Evolutionary conservation across 2,329 filamentous ascomycete genomes (phyloP).

Genomic region (Claviceps pazoutovae): DNA sequence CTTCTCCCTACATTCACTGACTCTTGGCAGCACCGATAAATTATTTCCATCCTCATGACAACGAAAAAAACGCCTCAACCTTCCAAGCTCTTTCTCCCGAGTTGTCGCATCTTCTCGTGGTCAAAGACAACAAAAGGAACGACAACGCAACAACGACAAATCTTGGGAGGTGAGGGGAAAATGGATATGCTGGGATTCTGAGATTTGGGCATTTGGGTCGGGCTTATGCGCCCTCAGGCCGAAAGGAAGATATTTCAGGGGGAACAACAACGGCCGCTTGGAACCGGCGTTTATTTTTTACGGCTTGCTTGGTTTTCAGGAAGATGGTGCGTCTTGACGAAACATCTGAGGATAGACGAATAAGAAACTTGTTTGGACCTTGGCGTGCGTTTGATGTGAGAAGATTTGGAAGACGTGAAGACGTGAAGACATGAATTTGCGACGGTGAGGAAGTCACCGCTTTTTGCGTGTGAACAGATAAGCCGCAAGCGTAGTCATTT

Average conservation of each 20-base stretch:
- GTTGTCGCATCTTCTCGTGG: neutral
- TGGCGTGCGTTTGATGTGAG: neutral
- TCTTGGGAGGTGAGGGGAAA: neutral
- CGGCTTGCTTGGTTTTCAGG: constrained; percentile 30
- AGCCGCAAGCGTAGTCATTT: neutral
- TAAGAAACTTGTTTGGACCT: constrained; percentile 25
- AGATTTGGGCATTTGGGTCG: neutral
- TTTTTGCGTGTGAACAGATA: no score
- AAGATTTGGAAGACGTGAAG: neutral
- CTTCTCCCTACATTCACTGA: neutral
- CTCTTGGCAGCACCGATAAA: constrained; percentile 15
- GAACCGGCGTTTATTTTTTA: constrained; percentile 32
- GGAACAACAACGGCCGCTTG: constrained; percentile 26
- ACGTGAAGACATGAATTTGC: neutral
- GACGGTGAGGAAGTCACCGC: neutral
- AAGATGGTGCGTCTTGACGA: constrained; percentile 29
- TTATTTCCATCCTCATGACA: constrained; percentile 5
- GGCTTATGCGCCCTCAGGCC: constrained; percentile 12
- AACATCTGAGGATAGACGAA: constrained; percentile 30
- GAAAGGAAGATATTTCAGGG: constrained; percentile 19
- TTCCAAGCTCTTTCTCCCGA: no score
- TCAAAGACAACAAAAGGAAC: neutral
- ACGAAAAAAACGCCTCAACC: neutral
- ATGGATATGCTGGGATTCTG: neutral
- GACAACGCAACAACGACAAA: neutral